Conservation (phyloP, 2,329 filamentous ascomycete species). For the Trichoderma sp. region DNA sequence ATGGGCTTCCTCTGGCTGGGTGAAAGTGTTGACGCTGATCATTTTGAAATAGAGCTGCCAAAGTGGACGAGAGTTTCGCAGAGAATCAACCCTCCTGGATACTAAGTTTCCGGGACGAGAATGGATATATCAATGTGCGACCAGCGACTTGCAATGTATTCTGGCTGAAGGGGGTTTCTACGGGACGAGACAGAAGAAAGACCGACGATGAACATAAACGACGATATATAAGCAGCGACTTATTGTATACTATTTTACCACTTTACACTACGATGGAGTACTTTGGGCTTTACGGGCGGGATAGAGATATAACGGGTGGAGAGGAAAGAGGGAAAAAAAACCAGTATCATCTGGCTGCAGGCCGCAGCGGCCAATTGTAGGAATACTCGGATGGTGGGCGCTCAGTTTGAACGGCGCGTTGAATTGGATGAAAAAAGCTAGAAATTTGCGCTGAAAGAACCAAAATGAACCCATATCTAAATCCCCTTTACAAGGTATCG, state of each 20-base stretch:
- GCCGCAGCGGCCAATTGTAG: conserved; percentile 29
- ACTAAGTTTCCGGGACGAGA: conserved; percentile 56
- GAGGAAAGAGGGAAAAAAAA: neutral
- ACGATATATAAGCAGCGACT: conserved; percentile 19
- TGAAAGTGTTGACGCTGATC: conserved; percentile 31
- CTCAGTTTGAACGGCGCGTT: conserved; percentile 19
- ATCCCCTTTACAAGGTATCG: conserved; percentile 21
- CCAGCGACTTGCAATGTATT: conserved; percentile 14
- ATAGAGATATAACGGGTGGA: neutral
- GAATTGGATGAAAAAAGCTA: neutral
- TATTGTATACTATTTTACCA: conserved; percentile 17
- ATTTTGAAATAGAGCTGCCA: conserved; percentile 63
- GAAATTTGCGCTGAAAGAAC: conserved; percentile 21
- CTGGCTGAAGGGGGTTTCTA: neutral
- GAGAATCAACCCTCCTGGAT: conserved; percentile 90
- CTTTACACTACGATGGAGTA: conserved; percentile 8
- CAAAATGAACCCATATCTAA: conserved; percentile 6
- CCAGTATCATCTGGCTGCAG: neutral
- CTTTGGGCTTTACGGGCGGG: neutral
- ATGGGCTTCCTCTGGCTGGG: conserved; percentile 50
- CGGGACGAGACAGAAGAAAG: conserved; percentile 1
- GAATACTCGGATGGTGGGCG: conserved; percentile 33
- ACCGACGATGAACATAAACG: neutral
- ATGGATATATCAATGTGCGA: conserved; percentile 4
- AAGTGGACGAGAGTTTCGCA: conserved; percentile 98